Evolutionary conservation across 2,329 filamentous ascomycete genomes (phyloP), one percentile per base, ranked within the genome.

Genomic region (Diaporthe australafricana): DNA sequence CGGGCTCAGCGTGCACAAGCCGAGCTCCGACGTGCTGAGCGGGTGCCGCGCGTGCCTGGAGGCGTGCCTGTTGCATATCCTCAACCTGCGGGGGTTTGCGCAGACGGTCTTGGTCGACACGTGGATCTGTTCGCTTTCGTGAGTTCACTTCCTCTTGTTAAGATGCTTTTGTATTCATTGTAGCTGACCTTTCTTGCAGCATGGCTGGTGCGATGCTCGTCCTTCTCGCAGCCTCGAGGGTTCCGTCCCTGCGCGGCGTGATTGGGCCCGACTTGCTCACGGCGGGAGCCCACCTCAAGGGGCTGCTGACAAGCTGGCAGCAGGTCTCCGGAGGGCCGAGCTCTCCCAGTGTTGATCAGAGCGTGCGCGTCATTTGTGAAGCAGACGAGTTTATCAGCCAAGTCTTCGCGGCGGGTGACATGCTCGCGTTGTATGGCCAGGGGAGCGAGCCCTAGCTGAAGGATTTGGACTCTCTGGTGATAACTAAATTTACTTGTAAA

Each of bases 81-180:
- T 86, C 50, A 87, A 87, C 48, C 73, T 88, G 4, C 75, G 84
- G 27, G 83, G 83, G 0, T 87, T 86, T 69, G 79, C 83, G 0
- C 87, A 88, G 60, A 88, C 87, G 0, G 82, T 88, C 0, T 76
- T 88, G 42, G 82, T 88, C 1, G 87, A 88, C 74, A 87, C 86
- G 0, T 88, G 87, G 87, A 88, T 88, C 27, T 88, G 87, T 56
- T 86, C 86, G 0, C 75, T 88, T 0, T 87, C 85, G 86, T 87
- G 78, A 76, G 84, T 81, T 1, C 3, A 4, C 16, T 3, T 22
- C 17, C 22, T 35, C 48, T 27, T 12, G 6, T 16, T 12, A 5
- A 5, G 3, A 47, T 32, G 5, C 53, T 12, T 5, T 20, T 2
- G 3, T 0, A 22, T 20, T 17, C 16, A 9, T 1, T 17, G 8